Evolutionary conservation across 2,329 filamentous ascomycete genomes (phyloP), one percentile per base, ranked within the genome.

Genomic region (Leptographium procerum): DNA sequence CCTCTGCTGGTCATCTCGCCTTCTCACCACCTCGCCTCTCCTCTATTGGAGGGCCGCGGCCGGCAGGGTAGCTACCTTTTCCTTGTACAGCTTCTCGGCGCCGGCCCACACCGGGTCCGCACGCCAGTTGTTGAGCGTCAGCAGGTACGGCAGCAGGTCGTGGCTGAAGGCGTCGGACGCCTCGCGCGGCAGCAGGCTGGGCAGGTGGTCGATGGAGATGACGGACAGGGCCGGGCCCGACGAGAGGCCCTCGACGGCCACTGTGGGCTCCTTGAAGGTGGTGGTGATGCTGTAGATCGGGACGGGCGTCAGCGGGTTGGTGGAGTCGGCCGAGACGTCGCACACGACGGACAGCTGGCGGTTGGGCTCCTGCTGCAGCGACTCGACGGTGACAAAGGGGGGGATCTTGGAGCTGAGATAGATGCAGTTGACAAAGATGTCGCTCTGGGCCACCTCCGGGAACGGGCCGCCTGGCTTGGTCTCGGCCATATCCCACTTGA

Each of bases 351-450:
- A 83, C 57, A 96, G 81, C 68, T 85, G 87, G 69, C 92, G 86
- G 66, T 79, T 79, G 3, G 86, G 77, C 47, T n/a, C n/a, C n/a
- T 78, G 75, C 63, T 84, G 78, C 58, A 96, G 82, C 56, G 81
- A 84, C 64, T 88, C 81, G 61, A 78, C 69, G 72, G 88, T 85
- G 68, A 95, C 81, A 69, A 96, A 96, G 36, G 87, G 87, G 29
- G 89, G 87, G 64, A 94, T 91, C 69, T 86, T 82, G 57, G 83
- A 64, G 61, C 64, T 64, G 48, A 96, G 84, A 75, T 96, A 96
- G 70, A 96, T 92, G 80, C 87, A 91, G 77, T 94, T 95, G 71
- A 94, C 79, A 69, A 91, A 89, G 68, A 90, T 86, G 66, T 89
- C 85, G 61, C 77, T 80, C 72, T 89, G 81, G 52, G 85, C 77